These are phyloP conservation scores for Arthonia radiata DNA, from an alignment of 495 filamentous ascomycete genomes.

Conservation along the genomic window DNA sequence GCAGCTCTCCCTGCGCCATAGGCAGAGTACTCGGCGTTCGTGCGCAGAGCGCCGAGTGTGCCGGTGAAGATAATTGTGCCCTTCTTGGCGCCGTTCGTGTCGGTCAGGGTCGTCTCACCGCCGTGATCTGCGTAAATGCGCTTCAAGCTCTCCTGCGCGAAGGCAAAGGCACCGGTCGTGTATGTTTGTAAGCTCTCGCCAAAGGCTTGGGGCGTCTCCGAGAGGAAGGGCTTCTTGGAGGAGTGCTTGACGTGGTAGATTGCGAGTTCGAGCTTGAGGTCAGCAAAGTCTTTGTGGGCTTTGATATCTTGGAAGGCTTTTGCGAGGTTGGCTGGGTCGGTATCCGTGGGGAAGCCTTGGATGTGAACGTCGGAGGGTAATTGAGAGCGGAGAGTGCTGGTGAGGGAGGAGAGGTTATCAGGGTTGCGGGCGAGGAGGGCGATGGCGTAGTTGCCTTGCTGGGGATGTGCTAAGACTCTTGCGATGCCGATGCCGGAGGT, in stretches of 20 bases:
- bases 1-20: conserved; percentile 20
- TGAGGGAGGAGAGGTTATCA: conserved; percentile 16
- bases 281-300: conserved; percentile 15
- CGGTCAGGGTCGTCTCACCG: conserved; percentile 12
- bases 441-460: conserved; percentile 23
- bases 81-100: conserved; percentile 18
- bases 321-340: conserved; percentile 13
- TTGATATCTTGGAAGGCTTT: conserved; percentile 18
- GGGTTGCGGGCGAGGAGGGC: conserved; percentile 20
- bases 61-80: conserved; percentile 24
- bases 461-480: conserved; percentile 18
- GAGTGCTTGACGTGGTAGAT: conserved; percentile 23
- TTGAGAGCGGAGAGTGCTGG: conserved; percentile 11
- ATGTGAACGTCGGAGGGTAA: conserved; percentile 14
- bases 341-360: conserved; percentile 23
- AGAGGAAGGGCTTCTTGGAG: conserved; percentile 20
- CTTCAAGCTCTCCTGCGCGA: conserved; percentile 18
- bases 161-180: conserved; percentile 22
- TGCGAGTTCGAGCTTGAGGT: conserved; percentile 18
- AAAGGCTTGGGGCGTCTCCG: conserved; percentile 20
- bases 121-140: conserved; percentile 18
- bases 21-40: conserved; percentile 18
- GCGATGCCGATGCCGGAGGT: conserved; percentile 21
- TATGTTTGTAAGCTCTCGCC: conserved; percentile 17
- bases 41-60: conserved; percentile 20